Base-by-base conservation (phyloP, 176 grass and related monocot genomes). In the Cocos nucifera region DNA sequence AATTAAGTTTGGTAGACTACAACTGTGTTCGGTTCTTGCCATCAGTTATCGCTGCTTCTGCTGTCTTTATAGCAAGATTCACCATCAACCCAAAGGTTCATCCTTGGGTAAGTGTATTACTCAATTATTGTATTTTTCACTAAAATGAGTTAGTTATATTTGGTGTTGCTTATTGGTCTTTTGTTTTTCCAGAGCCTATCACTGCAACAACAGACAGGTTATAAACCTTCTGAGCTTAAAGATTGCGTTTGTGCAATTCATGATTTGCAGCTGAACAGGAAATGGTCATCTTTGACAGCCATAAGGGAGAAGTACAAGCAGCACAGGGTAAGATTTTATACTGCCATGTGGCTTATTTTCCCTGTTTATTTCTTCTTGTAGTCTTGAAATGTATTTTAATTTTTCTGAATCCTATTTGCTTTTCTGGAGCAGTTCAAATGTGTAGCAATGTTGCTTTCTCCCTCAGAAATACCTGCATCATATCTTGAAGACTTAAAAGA, bases 1-100 rank as follows among this genome's bases (percentile, higher is more conserved):
- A 89, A 27, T 67, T 84, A 71, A 89, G 80, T 61, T 75, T 89
- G 69, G 8, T 80, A 22, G 86, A 89, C 66, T 71, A 78, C 3
- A 70, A 65, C 19, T 84, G 77, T 19, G 49, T 84, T 55, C 72
- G 25, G 66, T 89, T 81, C 50, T 63, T 84, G 22, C 77, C 80
- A 63, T 89, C 86, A 22, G 30, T 69, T 49, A 49, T 64, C 51
- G 86, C 80, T 71, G 86, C 86, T 75, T 81, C 86, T 17, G 69
- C 80, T 30, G 15, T 89, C 53, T 84, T 81, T 64, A 50, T 81
- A 63, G 77, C 80, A 49, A 81, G 73, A 73, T 78, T 89, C 66
- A 84, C 70, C 17, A 56, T 75, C 51, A 56, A 54, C 48, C 80
- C 86, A 61, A 84, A 64, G 57, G 53, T 50, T 60, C 29, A n/a